Base-by-base conservation (phyloP, 805 yeast genomes). In the Yamadazyma paraphyllophila region DNA sequence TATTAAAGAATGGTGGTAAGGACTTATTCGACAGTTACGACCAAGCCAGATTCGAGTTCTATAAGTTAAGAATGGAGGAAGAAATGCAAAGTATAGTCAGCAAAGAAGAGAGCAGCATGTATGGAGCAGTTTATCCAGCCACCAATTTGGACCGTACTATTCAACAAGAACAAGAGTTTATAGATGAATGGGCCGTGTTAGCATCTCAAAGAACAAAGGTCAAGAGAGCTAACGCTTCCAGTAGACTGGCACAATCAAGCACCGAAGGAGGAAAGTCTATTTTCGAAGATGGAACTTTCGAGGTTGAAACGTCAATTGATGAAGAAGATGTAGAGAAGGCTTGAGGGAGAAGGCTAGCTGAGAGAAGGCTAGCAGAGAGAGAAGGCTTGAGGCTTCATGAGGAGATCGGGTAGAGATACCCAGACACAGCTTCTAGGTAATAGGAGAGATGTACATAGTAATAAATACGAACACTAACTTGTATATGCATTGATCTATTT, bases 11-110 rank as follows among this genome's bases (percentile, higher is more conserved):
- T 31, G 50, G 50, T 14, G 51, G 52, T 65, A 51, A 53, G 20
- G 54, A 61, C 36, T 59, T 83, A 24, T 61, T 76, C 39, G 81
- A 80, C 13, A 95, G 96, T 0, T 94, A 92, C 61, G 92, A 88
- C 58, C 79, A 80, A 58, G 89, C 98, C 2, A 77, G 96, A 54
- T 82, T 79, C 53, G 98, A 94, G 66, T 94, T 88, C 62, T 94
- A 94, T 64, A 77, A 85, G 54, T 72, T 88, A 48, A 81, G 97
- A 60, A 88, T 90, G 76, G 81, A 85, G 48, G 85, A 87, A 59
- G 96, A 91, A 57, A 72, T 88, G 88, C 84, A 61, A 69, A 73
- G 59, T 78, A 79, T 60, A 74, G 69, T 92, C 2, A 78, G 88
- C 3, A 76, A 74, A 49, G 99, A 94, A 74, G 97, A 94, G 63